phyloP scores from a whole-genome alignment of 148 eudicot genomes.

The Cornus florida region DNA sequence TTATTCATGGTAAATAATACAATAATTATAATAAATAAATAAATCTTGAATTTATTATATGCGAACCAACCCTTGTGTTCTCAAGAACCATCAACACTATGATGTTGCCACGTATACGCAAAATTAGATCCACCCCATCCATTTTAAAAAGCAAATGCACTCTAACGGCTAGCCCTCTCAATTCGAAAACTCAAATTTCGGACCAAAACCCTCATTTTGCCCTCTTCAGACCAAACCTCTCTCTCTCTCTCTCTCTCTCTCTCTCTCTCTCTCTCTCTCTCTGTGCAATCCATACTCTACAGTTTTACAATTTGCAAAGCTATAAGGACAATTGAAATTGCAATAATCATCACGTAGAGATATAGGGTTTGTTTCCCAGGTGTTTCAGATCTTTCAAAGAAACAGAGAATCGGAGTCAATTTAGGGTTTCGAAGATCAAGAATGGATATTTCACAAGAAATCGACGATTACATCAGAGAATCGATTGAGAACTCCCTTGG shows the following conservation, averaged over 20 bases:
- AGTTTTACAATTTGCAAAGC: background rate
- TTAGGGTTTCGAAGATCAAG: constrained; percentile 22
- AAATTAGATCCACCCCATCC: background rate
- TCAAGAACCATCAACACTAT: too few species aligned
- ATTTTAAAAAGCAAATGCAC: constrained; percentile 10
- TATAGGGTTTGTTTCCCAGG: background rate
- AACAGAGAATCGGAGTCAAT: background rate
- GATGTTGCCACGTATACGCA: too few species aligned
- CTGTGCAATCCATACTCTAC: background rate
- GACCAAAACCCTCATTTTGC: constrained; percentile 6
- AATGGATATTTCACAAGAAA: constrained; percentile 68
- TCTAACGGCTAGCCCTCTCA: constrained; percentile 26
- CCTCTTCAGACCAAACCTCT: background rate
- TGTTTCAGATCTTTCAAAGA: background rate
- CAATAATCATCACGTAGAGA: background rate
- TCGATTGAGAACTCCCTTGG: constrained; percentile 63
- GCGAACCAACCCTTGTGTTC: too few species aligned
- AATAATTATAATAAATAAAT: too few species aligned
- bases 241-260: too few species aligned
- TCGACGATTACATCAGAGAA: constrained; percentile 63
- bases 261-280: background rate
- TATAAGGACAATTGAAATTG: background rate
- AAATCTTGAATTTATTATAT: too few species aligned
- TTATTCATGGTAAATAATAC: too few species aligned
- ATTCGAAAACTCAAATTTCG: constrained; percentile 14